A percentile compares a stretch with the other conserved stretches of the same genome.
Conservation (phyloP, 768 basidiomycete genomes). For the Leucocoprinus leucothites region DNA sequence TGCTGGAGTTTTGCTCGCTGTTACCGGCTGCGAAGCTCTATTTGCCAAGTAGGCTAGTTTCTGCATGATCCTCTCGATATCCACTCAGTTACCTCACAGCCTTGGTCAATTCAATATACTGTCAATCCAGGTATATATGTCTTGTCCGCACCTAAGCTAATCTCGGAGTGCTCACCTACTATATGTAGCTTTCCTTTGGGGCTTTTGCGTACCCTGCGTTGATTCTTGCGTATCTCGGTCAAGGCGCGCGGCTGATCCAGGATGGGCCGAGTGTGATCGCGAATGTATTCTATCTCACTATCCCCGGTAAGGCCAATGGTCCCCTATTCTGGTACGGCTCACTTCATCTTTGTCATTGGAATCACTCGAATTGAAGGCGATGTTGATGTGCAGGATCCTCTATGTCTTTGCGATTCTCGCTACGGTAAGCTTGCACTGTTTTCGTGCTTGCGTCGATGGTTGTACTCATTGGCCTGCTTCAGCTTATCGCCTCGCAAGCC, state of each 20-base stretch:
- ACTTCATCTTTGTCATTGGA: background rate
- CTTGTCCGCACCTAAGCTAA: too few relatives aligned
- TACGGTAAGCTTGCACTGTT: too few relatives aligned
- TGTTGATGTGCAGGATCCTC: too few relatives aligned
- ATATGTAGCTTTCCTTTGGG: conserved; percentile 38
- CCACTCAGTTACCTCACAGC: conserved; percentile 25
- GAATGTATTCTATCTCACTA: conserved; percentile 63
- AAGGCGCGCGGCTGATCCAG: conserved; percentile 58
- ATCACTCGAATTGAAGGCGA: too few relatives aligned
- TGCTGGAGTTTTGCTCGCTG: conserved; percentile 57
- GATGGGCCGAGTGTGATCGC: conserved; percentile 45
- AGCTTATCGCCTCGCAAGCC: conserved; percentile 64
- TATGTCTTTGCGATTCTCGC: too few relatives aligned
- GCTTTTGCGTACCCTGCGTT: conserved; percentile 57
- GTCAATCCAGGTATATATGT: conserved; percentile 42
- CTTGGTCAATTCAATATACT: conserved; percentile 65
- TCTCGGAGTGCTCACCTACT: too few relatives aligned
- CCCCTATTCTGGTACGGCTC: conserved; percentile 51
- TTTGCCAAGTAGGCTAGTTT: conserved; percentile 54
- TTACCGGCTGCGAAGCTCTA: conserved; percentile 71
- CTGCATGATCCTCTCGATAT: background rate
- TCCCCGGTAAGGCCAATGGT: conserved; percentile 54
- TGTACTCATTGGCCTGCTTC: background rate
- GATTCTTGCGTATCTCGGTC: conserved; percentile 66
- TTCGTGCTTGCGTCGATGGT: too few relatives aligned